A percentile compares a stretch with the other conserved stretches of the same genome.
These are phyloP conservation scores for Amylocystis lapponica DNA, from an alignment of 768 basidiomycete genomes.

Conservation along the genomic window DNA sequence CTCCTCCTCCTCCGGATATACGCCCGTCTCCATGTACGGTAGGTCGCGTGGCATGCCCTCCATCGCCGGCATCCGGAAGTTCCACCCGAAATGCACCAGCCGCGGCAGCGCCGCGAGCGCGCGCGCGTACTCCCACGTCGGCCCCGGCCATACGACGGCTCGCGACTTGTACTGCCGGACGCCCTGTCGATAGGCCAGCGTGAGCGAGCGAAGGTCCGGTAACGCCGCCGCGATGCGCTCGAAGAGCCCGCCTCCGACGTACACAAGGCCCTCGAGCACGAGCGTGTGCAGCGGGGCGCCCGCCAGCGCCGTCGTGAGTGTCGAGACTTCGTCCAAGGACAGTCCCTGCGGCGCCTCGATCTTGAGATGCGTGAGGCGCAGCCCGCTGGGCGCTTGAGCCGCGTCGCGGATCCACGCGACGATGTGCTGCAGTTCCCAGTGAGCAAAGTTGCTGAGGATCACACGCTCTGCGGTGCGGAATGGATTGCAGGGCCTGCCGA, in stretches of 20 bases:
- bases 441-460: not conserved
- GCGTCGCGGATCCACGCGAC: not conserved
- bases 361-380: constrained; percentile 1
- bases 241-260: not conserved
- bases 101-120: not conserved
- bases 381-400: not conserved
- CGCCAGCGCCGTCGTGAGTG: not conserved
- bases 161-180: not conserved
- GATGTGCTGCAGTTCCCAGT: not conserved
- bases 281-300: not conserved
- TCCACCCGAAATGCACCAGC: not conserved
- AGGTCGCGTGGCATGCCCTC: not conserved
- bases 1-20: no score
- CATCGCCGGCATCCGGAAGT: not conserved
- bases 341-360: not conserved
- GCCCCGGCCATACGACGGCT: not conserved
- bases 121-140: not conserved
- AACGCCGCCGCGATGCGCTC: not conserved
- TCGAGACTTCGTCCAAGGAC: not conserved
- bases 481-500: not conserved
- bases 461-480: not conserved
- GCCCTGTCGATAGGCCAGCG: not conserved
- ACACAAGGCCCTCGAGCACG: not conserved
- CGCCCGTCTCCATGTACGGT: no score
- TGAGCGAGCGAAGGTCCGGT: not conserved